phyloP scores from a whole-genome alignment of 2,329 filamentous ascomycete species.

The Endothia cerciana region DNA sequence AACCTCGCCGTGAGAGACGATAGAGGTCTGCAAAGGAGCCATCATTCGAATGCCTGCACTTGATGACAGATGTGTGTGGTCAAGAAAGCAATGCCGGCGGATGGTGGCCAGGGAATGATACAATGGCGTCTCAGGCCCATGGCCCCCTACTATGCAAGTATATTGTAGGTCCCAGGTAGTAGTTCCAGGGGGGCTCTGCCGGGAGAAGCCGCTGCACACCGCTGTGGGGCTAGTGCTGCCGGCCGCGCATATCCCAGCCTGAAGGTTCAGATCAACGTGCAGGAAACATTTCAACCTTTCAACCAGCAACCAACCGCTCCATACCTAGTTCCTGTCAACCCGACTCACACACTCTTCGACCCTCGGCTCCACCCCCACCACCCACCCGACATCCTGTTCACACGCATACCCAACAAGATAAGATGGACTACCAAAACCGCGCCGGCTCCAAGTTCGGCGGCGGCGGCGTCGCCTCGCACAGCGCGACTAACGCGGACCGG shows the following conservation, averaged over 20 bases:
- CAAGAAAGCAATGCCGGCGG: too few species aligned
- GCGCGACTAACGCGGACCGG: conserved; percentile 93
- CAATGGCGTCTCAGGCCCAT: neutral
- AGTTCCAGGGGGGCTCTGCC: neutral
- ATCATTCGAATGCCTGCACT: neutral
- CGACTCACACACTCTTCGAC: neutral
- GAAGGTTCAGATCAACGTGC: neutral
- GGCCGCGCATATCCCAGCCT: neutral
- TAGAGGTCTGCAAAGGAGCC: conserved; percentile 1
- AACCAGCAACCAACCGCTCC: neutral
- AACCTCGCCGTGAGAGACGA: conserved; percentile 19
- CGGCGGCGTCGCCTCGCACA: conserved; percentile 91
- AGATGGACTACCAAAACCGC: conserved; percentile 83
- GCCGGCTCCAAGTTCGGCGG: conserved; percentile 98
- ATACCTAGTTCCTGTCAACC: neutral
- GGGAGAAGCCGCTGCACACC: neutral
- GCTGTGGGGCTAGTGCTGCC: neutral
- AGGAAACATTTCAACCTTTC: neutral
- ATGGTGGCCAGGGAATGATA: neutral
- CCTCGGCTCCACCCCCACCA: neutral
- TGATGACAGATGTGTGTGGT: neutral
- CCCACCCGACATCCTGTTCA: neutral
- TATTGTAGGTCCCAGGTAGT: too few species aligned
- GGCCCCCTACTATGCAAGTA: too few species aligned
- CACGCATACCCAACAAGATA: neutral